Conservation (phyloP, 2,329 filamentous ascomycete species). For the Colletotrichum horii region DNA sequence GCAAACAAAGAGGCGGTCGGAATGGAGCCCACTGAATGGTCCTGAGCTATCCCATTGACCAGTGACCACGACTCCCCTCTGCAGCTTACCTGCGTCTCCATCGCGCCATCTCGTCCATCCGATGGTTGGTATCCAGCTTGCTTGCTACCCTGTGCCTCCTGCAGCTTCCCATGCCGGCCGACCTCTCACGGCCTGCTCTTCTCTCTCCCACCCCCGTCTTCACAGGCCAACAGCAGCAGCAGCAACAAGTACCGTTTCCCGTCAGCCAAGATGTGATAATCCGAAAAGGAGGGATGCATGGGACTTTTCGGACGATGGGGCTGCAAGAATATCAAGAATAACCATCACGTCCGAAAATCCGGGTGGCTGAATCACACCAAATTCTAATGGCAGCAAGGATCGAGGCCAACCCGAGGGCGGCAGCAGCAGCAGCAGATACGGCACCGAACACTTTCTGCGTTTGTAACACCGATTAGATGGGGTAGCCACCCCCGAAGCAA, state of each 20-base stretch:
- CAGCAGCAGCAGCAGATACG: neutral
- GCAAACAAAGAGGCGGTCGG: conserved; percentile 21
- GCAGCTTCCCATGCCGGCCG: neutral
- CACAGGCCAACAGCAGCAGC: neutral
- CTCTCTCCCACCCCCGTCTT: neutral
- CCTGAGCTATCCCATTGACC: conserved; percentile 8
- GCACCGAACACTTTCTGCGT: neutral
- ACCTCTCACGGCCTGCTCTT: neutral
- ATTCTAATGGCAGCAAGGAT: neutral
- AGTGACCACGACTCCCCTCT: conserved; percentile 16
- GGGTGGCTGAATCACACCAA: neutral
- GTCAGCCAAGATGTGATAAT: neutral
- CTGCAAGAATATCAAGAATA: neutral
- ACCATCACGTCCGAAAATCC: neutral
- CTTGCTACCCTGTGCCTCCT: neutral
- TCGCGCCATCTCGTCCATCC: neutral
- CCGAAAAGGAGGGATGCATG: neutral
- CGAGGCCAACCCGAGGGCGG: neutral
- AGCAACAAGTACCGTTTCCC: neutral
- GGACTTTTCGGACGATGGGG: neutral
- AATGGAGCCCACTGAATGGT: conserved; percentile 4
- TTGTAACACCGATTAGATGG: neutral
- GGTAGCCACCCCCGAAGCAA: neutral
- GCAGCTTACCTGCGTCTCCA: conserved; percentile 7
- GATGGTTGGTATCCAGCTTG: neutral